phyloP scores from a whole-genome alignment of 345 rosid genomes.

The Bruguiera parviflora region DNA sequence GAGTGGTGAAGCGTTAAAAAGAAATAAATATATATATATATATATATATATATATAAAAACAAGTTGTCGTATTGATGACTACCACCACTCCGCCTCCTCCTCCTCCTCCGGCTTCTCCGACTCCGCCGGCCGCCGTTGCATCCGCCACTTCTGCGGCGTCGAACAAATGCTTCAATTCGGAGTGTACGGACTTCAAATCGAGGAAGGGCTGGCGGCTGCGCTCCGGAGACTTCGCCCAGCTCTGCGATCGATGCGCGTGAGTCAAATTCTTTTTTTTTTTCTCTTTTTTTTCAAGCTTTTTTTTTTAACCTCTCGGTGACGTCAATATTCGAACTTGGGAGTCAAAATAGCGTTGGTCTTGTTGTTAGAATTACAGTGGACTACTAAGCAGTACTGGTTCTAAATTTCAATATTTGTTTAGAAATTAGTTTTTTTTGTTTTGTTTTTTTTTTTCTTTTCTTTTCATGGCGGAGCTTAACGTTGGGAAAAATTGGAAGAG shows the following conservation, averaged over 20 bases:
- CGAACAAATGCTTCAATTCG: slow-evolving; percentile 67
- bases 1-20: background rate
- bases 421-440: no score
- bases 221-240: slow-evolving; percentile 73
- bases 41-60: no score
- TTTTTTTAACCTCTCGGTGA: background rate
- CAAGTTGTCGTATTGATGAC: slow-evolving; percentile 10
- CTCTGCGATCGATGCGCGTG: slow-evolving; percentile 98
- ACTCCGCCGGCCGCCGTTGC: background rate
- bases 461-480: no score
- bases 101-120: background rate
- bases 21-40: no score
- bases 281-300: background rate
- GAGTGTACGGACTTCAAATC: slow-evolving; percentile 62
- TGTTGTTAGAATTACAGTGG: no score
- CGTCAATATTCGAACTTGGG: no score
- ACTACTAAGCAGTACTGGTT: no score
- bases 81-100: slow-evolving; percentile 6
- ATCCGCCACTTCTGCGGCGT: slow-evolving; percentile 31
- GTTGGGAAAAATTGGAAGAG: no score
- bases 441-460: no score
- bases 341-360: no score
- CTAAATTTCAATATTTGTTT: no score
- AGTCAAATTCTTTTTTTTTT: slow-evolving; percentile 11
- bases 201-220: slow-evolving; percentile 84